These are phyloP conservation scores for Chiua virens DNA, from an alignment of 768 basidiomycete genomes.

Conservation along the genomic window DNA sequence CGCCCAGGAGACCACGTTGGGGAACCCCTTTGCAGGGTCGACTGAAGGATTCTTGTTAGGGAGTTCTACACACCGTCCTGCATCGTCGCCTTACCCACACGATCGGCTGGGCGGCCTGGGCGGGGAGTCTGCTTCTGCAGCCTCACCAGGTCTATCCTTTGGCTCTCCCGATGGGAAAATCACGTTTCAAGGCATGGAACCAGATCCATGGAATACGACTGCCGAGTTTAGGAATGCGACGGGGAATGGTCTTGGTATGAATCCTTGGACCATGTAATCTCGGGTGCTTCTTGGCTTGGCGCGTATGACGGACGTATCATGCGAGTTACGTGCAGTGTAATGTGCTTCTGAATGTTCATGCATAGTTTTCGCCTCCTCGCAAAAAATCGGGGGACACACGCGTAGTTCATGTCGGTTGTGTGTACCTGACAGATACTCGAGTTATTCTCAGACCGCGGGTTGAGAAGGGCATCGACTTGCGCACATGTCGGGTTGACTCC, in stretches of 20 bases:
- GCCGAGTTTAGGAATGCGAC: slow-evolving; percentile 33
- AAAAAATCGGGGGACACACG: background rate
- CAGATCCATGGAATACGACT: slow-evolving; percentile 41
- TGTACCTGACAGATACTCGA: background rate
- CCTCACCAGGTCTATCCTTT: slow-evolving; percentile 42
- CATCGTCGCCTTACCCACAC: slow-evolving; percentile 22
- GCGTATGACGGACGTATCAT: background rate
- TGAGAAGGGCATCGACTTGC: background rate
- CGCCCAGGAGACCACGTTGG: slow-evolving; percentile 12
- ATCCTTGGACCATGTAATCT: slow-evolving; percentile 52
- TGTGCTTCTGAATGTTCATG: slow-evolving; percentile 3
- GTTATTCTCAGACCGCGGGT: background rate
- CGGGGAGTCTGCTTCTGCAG: slow-evolving; percentile 18
- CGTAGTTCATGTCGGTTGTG: slow-evolving; percentile 8
- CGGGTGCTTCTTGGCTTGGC: slow-evolving; percentile 17
- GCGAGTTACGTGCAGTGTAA: background rate
- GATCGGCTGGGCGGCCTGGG: slow-evolving; percentile 25
- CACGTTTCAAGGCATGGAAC: slow-evolving; percentile 32
- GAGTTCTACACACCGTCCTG: slow-evolving; percentile 11
- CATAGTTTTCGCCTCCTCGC: background rate
- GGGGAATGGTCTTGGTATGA: slow-evolving; percentile 41
- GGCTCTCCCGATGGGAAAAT: slow-evolving; percentile 56
- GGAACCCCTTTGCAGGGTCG: slow-evolving; percentile 31
- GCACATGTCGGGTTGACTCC: background rate
- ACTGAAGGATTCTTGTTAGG: slow-evolving; percentile 38